These are phyloP conservation scores for Globisporangium viniferum DNA, from an alignment of 352 stramenopile species.

Conservation along the genomic window DNA sequence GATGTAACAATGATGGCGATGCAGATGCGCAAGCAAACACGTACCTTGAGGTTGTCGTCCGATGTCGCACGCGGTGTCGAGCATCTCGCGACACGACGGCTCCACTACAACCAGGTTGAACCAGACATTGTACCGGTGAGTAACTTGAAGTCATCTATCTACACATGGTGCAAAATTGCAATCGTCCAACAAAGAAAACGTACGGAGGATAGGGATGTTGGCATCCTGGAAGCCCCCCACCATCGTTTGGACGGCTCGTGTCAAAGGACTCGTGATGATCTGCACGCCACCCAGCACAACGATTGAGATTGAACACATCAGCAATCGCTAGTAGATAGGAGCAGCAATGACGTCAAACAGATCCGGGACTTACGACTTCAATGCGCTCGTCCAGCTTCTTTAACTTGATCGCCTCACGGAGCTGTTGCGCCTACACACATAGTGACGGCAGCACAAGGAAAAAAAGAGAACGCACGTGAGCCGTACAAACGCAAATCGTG, in stretches of 20 bases:
- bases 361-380: conserved; percentile 44
- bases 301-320: not conserved
- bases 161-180: no score
- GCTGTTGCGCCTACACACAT: conserved; percentile 30
- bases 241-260: conserved; percentile 80
- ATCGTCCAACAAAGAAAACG: not conserved
- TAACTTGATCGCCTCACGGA: conserved; percentile 35
- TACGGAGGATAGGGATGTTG: conserved; percentile 58
- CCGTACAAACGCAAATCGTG: not conserved
- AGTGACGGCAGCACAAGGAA: not conserved
- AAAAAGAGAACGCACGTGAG: not conserved
- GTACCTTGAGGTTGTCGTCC: conserved; percentile 50
- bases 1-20: not conserved
- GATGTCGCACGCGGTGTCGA: conserved; percentile 84
- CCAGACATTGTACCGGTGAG: not conserved
- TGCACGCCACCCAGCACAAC: conserved; percentile 16
- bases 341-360: not conserved
- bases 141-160: not conserved
- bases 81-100: conserved; percentile 71
- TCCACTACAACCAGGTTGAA: conserved; percentile 41
- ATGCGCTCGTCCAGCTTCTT: conserved; percentile 55
- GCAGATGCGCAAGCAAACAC: not conserved
- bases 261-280: conserved; percentile 83
- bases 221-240: conserved; percentile 52
- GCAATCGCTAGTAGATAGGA: not conserved